phyloP scores from a whole-genome alignment of 2,329 filamentous ascomycete genomes.

The Didymella arachidicola region DNA sequence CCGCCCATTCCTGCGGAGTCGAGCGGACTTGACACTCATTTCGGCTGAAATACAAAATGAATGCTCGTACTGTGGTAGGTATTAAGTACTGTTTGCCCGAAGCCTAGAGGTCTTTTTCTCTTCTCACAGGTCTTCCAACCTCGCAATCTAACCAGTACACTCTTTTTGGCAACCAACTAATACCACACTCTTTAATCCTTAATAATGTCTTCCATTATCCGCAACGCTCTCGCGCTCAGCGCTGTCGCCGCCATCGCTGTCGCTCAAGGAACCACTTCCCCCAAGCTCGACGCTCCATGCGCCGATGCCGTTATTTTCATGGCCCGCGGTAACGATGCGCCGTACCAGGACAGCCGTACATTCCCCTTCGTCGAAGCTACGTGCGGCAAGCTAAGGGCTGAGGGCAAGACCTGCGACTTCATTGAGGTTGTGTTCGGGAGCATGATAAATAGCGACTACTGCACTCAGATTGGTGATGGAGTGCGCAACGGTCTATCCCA shows the following conservation, averaged over 20 bases:
- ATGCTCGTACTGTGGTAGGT: slow-evolving; percentile 16
- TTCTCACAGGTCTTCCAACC: slow-evolving; percentile 32
- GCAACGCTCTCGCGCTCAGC: slow-evolving; percentile 34
- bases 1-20: slow-evolving; percentile 18
- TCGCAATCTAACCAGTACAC: slow-evolving; percentile 33
- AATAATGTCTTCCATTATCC: slow-evolving; percentile 40
- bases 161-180: slow-evolving; percentile 30
- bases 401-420: slow-evolving; percentile 37
- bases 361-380: slow-evolving; percentile 32
- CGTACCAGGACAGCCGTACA: slow-evolving; percentile 35
- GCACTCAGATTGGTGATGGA: slow-evolving; percentile 30
- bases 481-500: slow-evolving; percentile 31
- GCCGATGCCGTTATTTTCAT: slow-evolving; percentile 34
- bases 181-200: slow-evolving; percentile 34
- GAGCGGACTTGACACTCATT: slow-evolving; percentile 22
- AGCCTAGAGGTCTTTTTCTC: slow-evolving; percentile 30
- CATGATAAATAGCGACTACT: slow-evolving; percentile 25
- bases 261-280: slow-evolving; percentile 39
- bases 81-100: slow-evolving; percentile 27
- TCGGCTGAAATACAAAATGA: slow-evolving; percentile 27
- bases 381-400: slow-evolving; percentile 32
- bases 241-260: slow-evolving; percentile 35
- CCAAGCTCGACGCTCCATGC: slow-evolving; percentile 37
- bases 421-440: slow-evolving; percentile 31
- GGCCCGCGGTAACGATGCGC: slow-evolving; percentile 36